Base-by-base conservation (phyloP, 164 flowering plant species). In the Chimonanthus praecox region DNA sequence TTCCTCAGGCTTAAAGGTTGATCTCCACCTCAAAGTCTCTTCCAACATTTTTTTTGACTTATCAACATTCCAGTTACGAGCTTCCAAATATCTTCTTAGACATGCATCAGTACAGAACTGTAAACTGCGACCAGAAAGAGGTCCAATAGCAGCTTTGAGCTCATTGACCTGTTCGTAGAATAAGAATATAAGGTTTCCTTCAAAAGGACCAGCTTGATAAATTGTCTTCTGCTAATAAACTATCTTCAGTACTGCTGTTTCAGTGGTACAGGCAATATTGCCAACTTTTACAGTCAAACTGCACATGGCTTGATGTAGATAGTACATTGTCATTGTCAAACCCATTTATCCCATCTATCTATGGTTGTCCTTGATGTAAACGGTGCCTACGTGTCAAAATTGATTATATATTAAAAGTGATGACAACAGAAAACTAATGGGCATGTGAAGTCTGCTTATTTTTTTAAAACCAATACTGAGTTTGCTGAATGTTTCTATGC, bases 31-130 rank as follows among this genome's bases (percentile, higher is more conserved):
- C n/a, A 96, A 84, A 4, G 98, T 78, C 51, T 96, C 98, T 65
- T 90, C 94, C 78, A 96, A 69, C 99, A 96, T 94, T 76, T 90
- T 94, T 86, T 87, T 92, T 8, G 99, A 76, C 73, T 96, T 96
- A n/a, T 90, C 98, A 6, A 90, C 78, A 75, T 96, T 88, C 98
- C 98, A 89, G 74, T 81, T 94, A 69, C 98, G 86, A 76, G 99
- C 97, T 78, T 88, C 97, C 78, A 96, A 71, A 79, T 92, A 96
- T 85, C 98, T 86, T 82, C 77, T 83, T 75, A 96, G 73, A 81
- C 98, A 94, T 49, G 92, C 88, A 80, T 94, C 92, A 73, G 80
- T 78, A 76, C 97, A 96, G 71, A 84, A 96, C 72, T 74, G 81
- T 71, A 76, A 79, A 72, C 76, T 83, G 58, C 87, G 87, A 18